Conservation (phyloP, 1,284 basidiomycete genomes). For the Malassezia caprae region DNA sequence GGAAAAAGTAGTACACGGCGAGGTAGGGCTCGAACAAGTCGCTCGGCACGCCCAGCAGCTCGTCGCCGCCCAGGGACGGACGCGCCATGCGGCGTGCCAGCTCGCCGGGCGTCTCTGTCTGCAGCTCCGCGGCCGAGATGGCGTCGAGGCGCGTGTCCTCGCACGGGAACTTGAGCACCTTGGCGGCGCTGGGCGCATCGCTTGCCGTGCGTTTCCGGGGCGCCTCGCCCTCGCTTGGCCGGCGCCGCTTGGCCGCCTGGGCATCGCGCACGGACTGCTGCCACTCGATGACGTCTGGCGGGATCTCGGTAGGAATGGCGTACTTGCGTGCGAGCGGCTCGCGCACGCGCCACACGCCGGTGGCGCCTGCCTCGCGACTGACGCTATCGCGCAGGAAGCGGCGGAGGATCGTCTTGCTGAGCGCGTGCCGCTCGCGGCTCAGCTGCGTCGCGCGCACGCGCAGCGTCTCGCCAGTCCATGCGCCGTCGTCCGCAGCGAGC, state of each 20-base stretch:
- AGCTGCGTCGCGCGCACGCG: slow-evolving; percentile 63
- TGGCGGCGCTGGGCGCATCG: slow-evolving; percentile 60
- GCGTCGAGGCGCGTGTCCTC: slow-evolving; percentile 52
- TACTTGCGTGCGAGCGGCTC: slow-evolving; percentile 68
- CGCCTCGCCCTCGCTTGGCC: slow-evolving; percentile 67
- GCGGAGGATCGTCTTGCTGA: slow-evolving; percentile 89
- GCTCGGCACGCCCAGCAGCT: slow-evolving; percentile 61
- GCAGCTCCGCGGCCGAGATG: slow-evolving; percentile 39
- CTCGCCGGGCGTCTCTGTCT: slow-evolving; percentile 29
- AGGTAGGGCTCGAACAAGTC: slow-evolving; percentile 73
- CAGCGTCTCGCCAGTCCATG: slow-evolving; percentile 59
- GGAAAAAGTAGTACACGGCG: slow-evolving; percentile 82
- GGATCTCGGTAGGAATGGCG: slow-evolving; percentile 62
- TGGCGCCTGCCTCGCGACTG: slow-evolving; percentile 75
- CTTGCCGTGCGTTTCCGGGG: slow-evolving; percentile 50
- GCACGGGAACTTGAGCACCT: slow-evolving; percentile 64
- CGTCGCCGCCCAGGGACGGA: slow-evolving; percentile 63
- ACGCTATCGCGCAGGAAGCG: slow-evolving; percentile 91
- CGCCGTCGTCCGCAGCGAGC: slow-evolving; percentile 54
- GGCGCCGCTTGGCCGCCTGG: slow-evolving; percentile 53
- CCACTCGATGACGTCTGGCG: slow-evolving; percentile 67
- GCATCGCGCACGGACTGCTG: slow-evolving; percentile 71
- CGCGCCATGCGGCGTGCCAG: slow-evolving; percentile 49
- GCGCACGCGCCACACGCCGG: slow-evolving; percentile 90
- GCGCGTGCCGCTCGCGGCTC: slow-evolving; percentile 84